A percentile compares a stretch with the other conserved stretches of the same genome.
phyloP scores from a whole-genome alignment of 371 early-diverging fungal species.

The Rhizopus arrhizus region DNA sequence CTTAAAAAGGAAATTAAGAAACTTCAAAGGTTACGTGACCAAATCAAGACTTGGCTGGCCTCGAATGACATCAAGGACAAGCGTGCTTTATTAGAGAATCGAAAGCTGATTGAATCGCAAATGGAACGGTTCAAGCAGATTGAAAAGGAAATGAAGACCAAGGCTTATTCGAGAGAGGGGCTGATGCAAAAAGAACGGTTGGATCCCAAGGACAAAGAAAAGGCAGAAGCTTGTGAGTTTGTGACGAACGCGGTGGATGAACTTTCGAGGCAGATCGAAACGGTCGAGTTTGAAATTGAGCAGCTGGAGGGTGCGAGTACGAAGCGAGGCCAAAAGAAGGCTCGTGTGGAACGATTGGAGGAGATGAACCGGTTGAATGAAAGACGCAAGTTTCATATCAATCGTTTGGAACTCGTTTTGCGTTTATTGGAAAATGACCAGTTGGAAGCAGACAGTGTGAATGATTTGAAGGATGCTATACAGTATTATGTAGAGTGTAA shows the following conservation, averaged over 20 bases:
- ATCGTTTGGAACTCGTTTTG: conserved; percentile 85
- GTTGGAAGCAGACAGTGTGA: conserved; percentile 68
- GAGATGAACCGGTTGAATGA: conserved; percentile 76
- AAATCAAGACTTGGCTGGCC: conserved; percentile 94
- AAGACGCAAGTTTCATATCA: conserved; percentile 88
- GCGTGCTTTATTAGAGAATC: conserved; percentile 79
- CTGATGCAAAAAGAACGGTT: conserved; percentile 75
- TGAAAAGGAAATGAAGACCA: conserved; percentile 98
- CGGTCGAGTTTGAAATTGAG: conserved; percentile 88
- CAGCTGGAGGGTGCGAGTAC: conserved; percentile 69
- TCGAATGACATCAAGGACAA: conserved; percentile 97
- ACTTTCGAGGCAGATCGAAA: conserved; percentile 86
- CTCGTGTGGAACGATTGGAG: conserved; percentile 70
- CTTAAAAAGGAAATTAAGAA: conserved; percentile 98
- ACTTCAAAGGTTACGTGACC: conserved; percentile 92
- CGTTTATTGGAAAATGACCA: conserved; percentile 92
- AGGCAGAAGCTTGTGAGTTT: conserved; percentile 80
- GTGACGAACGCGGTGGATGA: conserved; percentile 80
- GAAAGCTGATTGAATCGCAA: conserved; percentile 94
- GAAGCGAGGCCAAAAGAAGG: conserved; percentile 68
- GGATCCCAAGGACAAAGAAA: conserved; percentile 93
- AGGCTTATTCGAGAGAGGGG: conserved; percentile 96
- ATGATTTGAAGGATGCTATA: conserved; percentile 67
- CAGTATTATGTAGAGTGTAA: conserved; percentile 90
- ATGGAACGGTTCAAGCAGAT: conserved; percentile 98